Evolutionary conservation across 2,329 filamentous ascomycete genomes (phyloP).

Genomic region (Pseudogymnoascus pannorum): DNA sequence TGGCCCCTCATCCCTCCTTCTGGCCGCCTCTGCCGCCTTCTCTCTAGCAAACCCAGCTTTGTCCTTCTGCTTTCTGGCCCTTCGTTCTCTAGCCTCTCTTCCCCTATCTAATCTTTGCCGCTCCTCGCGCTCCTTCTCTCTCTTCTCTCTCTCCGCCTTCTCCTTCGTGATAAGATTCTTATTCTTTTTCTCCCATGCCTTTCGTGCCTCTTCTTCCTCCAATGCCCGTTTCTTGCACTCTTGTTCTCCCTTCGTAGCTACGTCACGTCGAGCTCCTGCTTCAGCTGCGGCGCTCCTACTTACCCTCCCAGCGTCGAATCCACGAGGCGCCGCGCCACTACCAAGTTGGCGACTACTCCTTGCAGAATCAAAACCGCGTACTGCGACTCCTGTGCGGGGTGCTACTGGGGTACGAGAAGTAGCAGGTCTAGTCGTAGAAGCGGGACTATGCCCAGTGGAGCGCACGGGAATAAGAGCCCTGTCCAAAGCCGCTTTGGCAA

Average conservation of each 20-base stretch:
- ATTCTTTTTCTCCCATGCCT: not conserved
- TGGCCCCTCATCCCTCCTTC: not conserved
- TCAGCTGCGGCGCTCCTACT: not conserved
- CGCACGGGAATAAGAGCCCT: not conserved
- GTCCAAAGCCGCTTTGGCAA: not conserved
- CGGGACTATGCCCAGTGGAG: not conserved
- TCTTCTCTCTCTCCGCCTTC: not conserved
- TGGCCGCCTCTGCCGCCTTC: not conserved
- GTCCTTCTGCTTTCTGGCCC: not conserved
- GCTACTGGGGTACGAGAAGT: not conserved
- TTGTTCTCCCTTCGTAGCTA: not conserved
- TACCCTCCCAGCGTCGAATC: not conserved
- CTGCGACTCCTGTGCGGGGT: not conserved
- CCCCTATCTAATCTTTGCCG: not conserved
- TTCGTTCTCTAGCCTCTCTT: not conserved
- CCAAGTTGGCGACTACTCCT: not conserved
- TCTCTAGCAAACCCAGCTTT: not conserved
- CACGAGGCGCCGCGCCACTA: not conserved
- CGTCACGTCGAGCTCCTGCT: not conserved
- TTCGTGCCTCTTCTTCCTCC: not conserved
- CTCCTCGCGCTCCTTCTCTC: not conserved
- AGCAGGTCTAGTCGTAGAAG: not conserved
- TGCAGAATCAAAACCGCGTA: not conserved
- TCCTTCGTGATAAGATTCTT: not conserved
- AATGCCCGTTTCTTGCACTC: not conserved